Evolutionary conservation across 2,329 filamentous ascomycete genomes (phyloP), one percentile per base, ranked within the genome.

Genomic region (Pezicula carpinea): DNA sequence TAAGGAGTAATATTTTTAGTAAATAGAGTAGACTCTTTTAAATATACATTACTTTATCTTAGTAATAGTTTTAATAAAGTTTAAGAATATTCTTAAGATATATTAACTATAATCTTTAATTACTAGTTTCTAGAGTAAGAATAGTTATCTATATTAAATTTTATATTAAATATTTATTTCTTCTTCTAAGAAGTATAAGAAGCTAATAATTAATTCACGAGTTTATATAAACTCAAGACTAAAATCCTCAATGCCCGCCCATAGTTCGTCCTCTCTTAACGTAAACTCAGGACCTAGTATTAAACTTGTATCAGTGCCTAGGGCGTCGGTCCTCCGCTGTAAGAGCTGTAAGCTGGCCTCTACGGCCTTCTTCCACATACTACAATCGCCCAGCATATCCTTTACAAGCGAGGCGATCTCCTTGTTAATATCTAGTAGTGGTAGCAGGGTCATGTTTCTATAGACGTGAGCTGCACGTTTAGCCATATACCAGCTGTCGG

Each of bases 381-480:
- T 32, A 22, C 40, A 32, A 19, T 43, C 40, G 13, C 40, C 40
- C 17, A 43, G 29, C 43, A 48, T n/a, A 52, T 58, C 36, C 53
- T 52, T 45, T 31, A 58, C 34, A 47, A 58, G 33, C 47, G 52
- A 18, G 36, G 43, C 35, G 35, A 54, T 23, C 50, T 58, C 19
- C 44, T 58, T 22, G 39, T 48, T 21, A 23, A 32, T 18, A 45
- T 40, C 35, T 18, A 15, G 46, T 3, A 43, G 26, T 6, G 40
- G 15, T 18, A 43, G 15, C 22, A 32, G 13, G 15, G 40, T 15
- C 40, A 43, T 31, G 22, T 59, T 64, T 33, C 53, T 64, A 33
- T 69, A 57, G 18, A 69, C 55, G 8, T 58, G 59, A 4, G 64
- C 64, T 7, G 63, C 65, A n/a, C 63, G 63, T 14, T 61, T 64